phyloP scores from a whole-genome alignment of 306 rosid genomes.

The Citrullus amarus region DNA sequence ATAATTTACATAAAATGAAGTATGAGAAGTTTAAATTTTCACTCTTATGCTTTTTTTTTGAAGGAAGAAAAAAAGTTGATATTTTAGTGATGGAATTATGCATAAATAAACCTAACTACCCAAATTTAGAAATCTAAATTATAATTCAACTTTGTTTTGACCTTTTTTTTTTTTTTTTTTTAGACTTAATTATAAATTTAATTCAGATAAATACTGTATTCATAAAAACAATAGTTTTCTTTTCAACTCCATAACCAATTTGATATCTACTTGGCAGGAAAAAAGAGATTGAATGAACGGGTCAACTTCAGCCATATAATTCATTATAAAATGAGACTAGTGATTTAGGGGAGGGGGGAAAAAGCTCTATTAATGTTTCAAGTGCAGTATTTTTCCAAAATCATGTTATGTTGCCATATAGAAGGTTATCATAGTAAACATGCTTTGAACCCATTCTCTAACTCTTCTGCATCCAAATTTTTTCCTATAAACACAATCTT shows the following conservation, averaged over 20 bases:
- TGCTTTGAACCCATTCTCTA: conserved; percentile 68
- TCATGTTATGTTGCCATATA: not conserved
- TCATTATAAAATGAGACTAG: not conserved
- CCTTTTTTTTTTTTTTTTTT: too few relatives aligned
- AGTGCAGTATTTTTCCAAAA: not conserved
- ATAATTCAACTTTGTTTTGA: too few relatives aligned
- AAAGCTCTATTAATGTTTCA: not conserved
- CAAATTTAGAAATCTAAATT: too few relatives aligned
- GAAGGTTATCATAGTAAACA: conserved; percentile 45
- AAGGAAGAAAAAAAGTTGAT: too few relatives aligned
- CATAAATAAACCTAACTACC: too few relatives aligned
- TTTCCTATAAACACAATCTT: conserved; percentile 90
- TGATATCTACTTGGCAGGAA: not conserved
- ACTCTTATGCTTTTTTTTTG: too few relatives aligned
- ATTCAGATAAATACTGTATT: too few relatives aligned
- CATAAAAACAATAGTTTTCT: not conserved
- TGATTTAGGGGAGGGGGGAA: not conserved
- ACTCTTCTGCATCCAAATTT: conserved; percentile 66
- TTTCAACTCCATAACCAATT: not conserved
- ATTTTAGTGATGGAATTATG: too few relatives aligned
- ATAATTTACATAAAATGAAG: too few relatives aligned
- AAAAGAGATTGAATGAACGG: not conserved
- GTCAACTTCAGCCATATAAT: not conserved
- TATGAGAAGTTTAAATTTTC: too few relatives aligned
- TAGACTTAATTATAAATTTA: too few relatives aligned